These are phyloP conservation scores for Coniferiporia weirii DNA, from an alignment of 1,284 basidiomycete genomes.

Conservation along the genomic window DNA sequence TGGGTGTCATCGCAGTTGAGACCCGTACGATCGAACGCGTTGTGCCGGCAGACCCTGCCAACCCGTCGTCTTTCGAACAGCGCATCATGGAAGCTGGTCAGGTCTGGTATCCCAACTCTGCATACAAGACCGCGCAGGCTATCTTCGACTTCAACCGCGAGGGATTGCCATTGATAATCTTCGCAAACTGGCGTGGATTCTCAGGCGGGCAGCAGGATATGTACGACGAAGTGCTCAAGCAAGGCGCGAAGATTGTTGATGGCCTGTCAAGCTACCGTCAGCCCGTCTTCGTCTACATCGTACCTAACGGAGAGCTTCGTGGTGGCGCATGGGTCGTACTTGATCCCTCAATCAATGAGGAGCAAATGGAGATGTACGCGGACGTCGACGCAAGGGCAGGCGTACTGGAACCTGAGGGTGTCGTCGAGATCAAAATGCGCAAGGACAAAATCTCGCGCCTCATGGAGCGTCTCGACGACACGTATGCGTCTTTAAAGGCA, in stretches of 20 bases:
- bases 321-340: slow-evolving; percentile 99
- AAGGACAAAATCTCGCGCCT: slow-evolving; percentile 85
- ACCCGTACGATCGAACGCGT: slow-evolving; percentile 97
- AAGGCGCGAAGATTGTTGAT: slow-evolving; percentile 97
- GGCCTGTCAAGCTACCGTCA: slow-evolving; percentile 96
- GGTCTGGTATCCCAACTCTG: slow-evolving; percentile 99
- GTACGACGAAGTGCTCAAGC: slow-evolving; percentile 93
- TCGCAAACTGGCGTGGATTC: slow-evolving; percentile 99
- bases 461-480: slow-evolving; percentile 91
- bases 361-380: slow-evolving; percentile 99
- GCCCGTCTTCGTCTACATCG: slow-evolving; percentile 98
- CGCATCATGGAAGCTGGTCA: slow-evolving; percentile 99
- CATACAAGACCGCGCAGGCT: slow-evolving; percentile 99
- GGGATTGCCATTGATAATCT: slow-evolving; percentile 94
- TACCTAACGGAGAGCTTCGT: slow-evolving; percentile 97
- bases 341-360: slow-evolving; percentile 93
- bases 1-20: slow-evolving; percentile 97
- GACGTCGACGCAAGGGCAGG: slow-evolving; percentile 95
- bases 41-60: slow-evolving; percentile 98
- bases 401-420: slow-evolving; percentile 96
- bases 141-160: slow-evolving; percentile 99
- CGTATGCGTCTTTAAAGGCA: slow-evolving; percentile 79
- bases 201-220: slow-evolving; percentile 99
- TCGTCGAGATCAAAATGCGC: slow-evolving; percentile 92
- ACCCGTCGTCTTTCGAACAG: slow-evolving; percentile 95